Conservation (phyloP, 2,329 filamentous ascomycete genomes). For the Calonectria pteridis region DNA sequence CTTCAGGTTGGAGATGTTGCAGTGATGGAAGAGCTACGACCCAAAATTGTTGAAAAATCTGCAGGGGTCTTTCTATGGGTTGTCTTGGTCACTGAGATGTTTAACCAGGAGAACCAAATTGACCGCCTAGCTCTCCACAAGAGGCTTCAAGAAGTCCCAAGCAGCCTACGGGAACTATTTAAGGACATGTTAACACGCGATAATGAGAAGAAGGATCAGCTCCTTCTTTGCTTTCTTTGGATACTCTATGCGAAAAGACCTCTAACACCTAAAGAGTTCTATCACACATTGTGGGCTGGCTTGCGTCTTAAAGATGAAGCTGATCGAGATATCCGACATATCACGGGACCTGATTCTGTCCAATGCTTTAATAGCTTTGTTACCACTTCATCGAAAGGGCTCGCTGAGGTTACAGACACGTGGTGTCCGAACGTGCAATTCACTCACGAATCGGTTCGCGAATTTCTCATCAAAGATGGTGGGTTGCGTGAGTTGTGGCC, state of each 20-base stretch:
- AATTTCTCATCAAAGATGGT: conserved; percentile 56
- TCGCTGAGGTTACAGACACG: conserved; percentile 57
- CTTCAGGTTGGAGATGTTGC: conserved; percentile 35
- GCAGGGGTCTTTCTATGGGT: conserved; percentile 59
- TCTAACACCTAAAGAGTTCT: conserved; percentile 58
- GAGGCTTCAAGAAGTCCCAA: conserved; percentile 51
- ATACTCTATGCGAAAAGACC: conserved; percentile 63
- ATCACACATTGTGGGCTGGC: conserved; percentile 54
- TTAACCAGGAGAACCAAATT: conserved; percentile 51
- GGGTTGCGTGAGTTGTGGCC: conserved; percentile 50
- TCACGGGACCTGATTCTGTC: conserved; percentile 16
- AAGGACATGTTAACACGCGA: conserved; percentile 63
- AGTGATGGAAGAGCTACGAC: background rate
- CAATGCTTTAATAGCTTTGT: conserved; percentile 47
- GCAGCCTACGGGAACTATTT: conserved; percentile 61
- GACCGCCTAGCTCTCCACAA: conserved; percentile 41
- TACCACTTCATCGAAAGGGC: conserved; percentile 60
- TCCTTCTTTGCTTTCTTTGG: conserved; percentile 63
- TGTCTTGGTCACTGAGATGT: conserved; percentile 54
- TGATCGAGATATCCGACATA: conserved; percentile 39
- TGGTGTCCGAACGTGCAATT: conserved; percentile 58
- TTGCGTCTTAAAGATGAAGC: conserved; percentile 30
- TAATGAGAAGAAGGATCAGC: conserved; percentile 50
- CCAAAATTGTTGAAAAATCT: conserved; percentile 51
- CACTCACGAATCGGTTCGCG: conserved; percentile 63